A percentile compares a stretch with the other conserved stretches of the same genome.
Conservation (phyloP, 495 filamentous ascomycete species). For the Penicillium pulvis region DNA sequence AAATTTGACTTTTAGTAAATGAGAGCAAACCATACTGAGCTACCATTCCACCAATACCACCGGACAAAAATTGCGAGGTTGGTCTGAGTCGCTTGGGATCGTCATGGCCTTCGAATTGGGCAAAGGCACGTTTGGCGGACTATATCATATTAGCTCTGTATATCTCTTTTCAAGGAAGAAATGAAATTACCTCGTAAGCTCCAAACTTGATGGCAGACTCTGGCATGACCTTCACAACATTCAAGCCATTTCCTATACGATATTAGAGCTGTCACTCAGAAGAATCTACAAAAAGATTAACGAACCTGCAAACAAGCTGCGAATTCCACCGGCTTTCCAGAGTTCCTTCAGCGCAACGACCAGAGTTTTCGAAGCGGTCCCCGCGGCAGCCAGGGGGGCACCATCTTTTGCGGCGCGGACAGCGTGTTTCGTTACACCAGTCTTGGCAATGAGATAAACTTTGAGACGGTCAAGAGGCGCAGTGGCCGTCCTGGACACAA, state of each 20-base stretch:
- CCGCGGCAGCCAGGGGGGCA: conserved; percentile 64
- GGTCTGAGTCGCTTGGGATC: conserved; percentile 77
- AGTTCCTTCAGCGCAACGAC: conserved; percentile 70
- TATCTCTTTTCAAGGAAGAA: background rate
- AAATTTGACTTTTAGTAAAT: background rate
- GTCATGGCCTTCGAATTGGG: conserved; percentile 83
- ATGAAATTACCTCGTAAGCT: conserved; percentile 72
- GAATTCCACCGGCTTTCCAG: conserved; percentile 85
- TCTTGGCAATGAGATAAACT: conserved; percentile 95
- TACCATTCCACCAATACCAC: conserved; percentile 88
- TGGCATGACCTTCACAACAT: conserved; percentile 96
- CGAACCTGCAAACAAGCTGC: conserved; percentile 92
- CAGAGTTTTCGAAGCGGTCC: conserved; percentile 67
- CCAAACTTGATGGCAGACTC: conserved; percentile 98
- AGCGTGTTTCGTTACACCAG: conserved; percentile 59
- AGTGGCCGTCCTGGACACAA: conserved; percentile 88
- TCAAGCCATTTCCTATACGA: conserved; percentile 83
- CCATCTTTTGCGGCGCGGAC: conserved; percentile 71
- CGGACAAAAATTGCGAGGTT: conserved; percentile 86
- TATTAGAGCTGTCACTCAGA: conserved; percentile 12
- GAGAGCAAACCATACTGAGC: conserved; percentile 62
- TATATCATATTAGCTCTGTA: conserved; percentile 38
- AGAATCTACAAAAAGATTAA: conserved; percentile 1
- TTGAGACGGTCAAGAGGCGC: conserved; percentile 96
- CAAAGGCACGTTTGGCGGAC: conserved; percentile 85